Base-by-base conservation (phyloP, 768 basidiomycete species). In the Boletus fagicola region DNA sequence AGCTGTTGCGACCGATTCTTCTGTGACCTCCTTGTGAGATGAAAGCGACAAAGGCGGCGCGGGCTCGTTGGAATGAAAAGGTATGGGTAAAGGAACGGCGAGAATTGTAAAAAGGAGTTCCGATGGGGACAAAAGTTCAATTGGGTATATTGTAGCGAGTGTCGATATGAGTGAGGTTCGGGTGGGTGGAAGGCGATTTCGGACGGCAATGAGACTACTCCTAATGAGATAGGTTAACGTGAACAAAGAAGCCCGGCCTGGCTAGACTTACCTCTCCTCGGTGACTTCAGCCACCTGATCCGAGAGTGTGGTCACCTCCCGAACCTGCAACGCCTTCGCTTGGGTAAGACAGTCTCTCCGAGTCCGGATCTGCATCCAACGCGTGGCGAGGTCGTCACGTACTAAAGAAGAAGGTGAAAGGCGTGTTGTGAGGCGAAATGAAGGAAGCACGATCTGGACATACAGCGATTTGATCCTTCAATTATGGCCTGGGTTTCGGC, bases 71-170 rank as follows among this genome's bases (percentile, higher is more conserved):
- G 82, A 61, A 31, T 81, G 77, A 24, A 86, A 64, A 16, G 93
- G 93, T 59, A 98, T 94, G 1, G 97, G 95, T 11, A 99, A 80
- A n/a, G 97, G 91, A 46, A 92, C 85, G 49, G 82, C 80, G 49
- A 94, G 77, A 68, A 99, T 92, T 13, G 90, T 85, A 71, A 90
- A 99, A 30, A 97, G 82, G n/a, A 98, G 77, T 64, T 93, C 87
- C 5, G 90, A 84, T 13, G 94, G 79, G 12, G 89, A 88, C 47
- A 86, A 79, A 18, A 96, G 85, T 52, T 92, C 90, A 64, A 99
- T 96, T 24, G 95, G 94, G 72, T 88, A 98, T 63, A 96, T 87
- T 13, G 77, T 75, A 40, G 89, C 83, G 45, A 97, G 80, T 13
- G 79, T 81, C 18, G 87, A 84, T 57, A 94, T 76, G 51, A 92